Conservation (phyloP, 192 early-diverging fungal genomes). For the Umbelopsis isabellina region DNA sequence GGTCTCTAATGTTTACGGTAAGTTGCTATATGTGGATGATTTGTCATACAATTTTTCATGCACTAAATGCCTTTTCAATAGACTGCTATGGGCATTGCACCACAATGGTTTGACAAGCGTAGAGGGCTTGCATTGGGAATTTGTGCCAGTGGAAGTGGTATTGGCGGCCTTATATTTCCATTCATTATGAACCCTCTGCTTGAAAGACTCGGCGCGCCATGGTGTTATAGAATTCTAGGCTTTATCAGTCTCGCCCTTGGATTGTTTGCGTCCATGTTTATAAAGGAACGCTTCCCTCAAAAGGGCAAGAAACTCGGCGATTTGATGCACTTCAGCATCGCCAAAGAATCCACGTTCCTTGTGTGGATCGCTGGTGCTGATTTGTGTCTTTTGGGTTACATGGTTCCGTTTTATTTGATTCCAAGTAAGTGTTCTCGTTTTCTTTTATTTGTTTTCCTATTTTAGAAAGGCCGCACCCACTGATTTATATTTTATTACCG, state of each 20-base stretch:
- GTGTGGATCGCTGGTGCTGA: slow-evolving; percentile 32
- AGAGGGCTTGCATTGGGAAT: slow-evolving; percentile 60
- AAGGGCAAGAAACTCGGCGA: background rate
- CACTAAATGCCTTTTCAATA: background rate
- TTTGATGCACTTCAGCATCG: slow-evolving; percentile 27
- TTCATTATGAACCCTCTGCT: slow-evolving; percentile 63
- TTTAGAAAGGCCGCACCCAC: background rate
- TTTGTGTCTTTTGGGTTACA: slow-evolving; percentile 43
- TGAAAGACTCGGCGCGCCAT: slow-evolving; percentile 51
- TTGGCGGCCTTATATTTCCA: slow-evolving; percentile 70
- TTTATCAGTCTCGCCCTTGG: slow-evolving; percentile 51
- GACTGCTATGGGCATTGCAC: slow-evolving; percentile 39
- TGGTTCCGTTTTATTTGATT: slow-evolving; percentile 47
- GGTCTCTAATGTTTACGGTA: slow-evolving; percentile 28
- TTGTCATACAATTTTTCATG: background rate
- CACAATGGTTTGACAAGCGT: slow-evolving; percentile 62
- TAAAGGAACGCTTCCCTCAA: slow-evolving; percentile 27
- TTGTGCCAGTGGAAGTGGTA: slow-evolving; percentile 65
- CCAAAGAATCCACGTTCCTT: slow-evolving; percentile 36
- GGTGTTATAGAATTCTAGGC: slow-evolving; percentile 60
- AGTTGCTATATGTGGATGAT: slow-evolving; percentile 30
- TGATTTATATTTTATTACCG: background rate
- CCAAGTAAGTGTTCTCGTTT: slow-evolving; percentile 25
- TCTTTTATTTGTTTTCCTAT: slow-evolving; percentile 10
- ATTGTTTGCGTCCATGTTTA: slow-evolving; percentile 26